Base-by-base conservation (phyloP, 2,329 filamentous ascomycete species). In the Thielaviopsis cerberus region DNA sequence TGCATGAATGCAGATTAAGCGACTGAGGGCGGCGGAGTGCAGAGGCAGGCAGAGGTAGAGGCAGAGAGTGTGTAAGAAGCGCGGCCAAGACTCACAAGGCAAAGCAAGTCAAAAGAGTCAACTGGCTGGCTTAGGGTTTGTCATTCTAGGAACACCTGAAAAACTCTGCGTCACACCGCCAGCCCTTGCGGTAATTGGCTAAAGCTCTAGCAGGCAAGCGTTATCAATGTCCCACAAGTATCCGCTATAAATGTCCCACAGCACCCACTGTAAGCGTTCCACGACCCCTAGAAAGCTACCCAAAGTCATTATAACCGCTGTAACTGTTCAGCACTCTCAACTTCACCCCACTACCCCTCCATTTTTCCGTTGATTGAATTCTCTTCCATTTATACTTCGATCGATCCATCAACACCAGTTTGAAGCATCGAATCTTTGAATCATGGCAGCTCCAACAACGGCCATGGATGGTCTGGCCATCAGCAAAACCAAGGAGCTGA, bases 401-500 rank as follows among this genome's bases (percentile, higher is more conserved):
- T 51, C 13, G 1, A 17, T 22, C 3, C 8, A 51, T 37, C 30
- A 15, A 37, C 17, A 13, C n/a, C n/a, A n/a, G 30, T 13, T 13
- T 37, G 30, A 37, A 13, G 10, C 5, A 30, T 3, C 30, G 17
- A 34, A 34, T 27, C 13, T 59, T 48, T 53, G 59, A 61, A 41
- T 15, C 30, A 59, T 58, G 54, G 54, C 60, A 59, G 62, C 53
- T 45, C 58, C 59, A 20, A 54, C 57, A 25, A 70, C 76, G 67
- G 74, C 74, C 66, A 70, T 78, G 68, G 76, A 77, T 67, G 70
- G 68, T 62, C 69, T 77, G 59, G 69, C 72, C 60, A 71, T 79
- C 64, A 79, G 76, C 68, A 80, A 79, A 68, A 80, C 76, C 59
- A 80, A 80, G 69, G 77, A 80, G 69, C 70, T 80, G 66, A 80